A percentile compares a stretch with the other conserved stretches of the same genome.
Conservation (phyloP, 495 filamentous ascomycete species). For the Aspergillus cavernicola region DNA sequence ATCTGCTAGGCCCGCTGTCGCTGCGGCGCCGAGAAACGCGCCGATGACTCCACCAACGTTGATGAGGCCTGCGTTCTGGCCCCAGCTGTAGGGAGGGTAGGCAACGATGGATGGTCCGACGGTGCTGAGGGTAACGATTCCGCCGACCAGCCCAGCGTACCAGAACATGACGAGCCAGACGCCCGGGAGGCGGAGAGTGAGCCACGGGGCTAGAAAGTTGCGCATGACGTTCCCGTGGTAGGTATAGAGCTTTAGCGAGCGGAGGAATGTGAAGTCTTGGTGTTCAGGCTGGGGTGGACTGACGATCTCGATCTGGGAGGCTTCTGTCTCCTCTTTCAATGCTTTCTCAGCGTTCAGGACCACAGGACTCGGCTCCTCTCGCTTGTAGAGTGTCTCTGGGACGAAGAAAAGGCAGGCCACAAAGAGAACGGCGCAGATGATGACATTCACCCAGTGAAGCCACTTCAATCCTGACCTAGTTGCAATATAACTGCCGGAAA, state of each 20-base stretch:
- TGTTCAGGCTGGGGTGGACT: neutral
- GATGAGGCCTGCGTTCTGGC: conserved; percentile 11
- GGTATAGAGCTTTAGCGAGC: conserved; percentile 6
- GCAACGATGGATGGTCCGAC: conserved; percentile 9
- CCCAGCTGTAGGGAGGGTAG: conserved; percentile 10
- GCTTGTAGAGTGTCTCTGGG: conserved; percentile 15
- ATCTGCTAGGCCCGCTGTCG: conserved; percentile 10
- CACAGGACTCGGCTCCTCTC: neutral
- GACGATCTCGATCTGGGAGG: conserved; percentile 4
- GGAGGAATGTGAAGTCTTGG: conserved; percentile 5
- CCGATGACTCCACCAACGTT: conserved; percentile 11
- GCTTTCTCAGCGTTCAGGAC: neutral
- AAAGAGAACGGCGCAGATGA: conserved; percentile 11
- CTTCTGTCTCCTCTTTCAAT: neutral
- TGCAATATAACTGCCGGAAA: conserved; percentile 17
- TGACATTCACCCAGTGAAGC: conserved; percentile 21
- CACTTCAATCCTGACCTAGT: conserved; percentile 8
- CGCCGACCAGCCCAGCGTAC: conserved; percentile 14
- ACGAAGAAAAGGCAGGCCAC: conserved; percentile 11
- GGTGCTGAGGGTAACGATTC: conserved; percentile 8
- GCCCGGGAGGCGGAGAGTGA: conserved; percentile 13
- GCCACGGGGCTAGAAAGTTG: conserved; percentile 12
- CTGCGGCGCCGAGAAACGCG: conserved; percentile 5
- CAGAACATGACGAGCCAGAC: conserved; percentile 17
- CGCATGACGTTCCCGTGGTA: conserved; percentile 8